Base-by-base conservation (phyloP, 2,329 filamentous ascomycete species). In the Ilyonectria robusta region DNA sequence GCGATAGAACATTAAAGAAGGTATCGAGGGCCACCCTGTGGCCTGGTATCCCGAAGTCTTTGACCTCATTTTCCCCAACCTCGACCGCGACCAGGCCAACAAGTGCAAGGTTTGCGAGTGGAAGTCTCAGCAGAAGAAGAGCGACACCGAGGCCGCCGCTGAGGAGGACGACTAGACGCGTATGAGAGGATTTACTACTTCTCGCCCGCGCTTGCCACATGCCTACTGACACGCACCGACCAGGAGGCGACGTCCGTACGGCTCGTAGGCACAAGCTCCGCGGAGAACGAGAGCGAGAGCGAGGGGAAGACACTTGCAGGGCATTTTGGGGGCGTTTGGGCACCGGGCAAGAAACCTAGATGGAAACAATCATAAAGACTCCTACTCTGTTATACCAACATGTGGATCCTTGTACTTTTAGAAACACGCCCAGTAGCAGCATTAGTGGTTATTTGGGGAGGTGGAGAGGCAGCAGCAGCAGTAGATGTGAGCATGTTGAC, bases 31-130 rank as follows among this genome's bases (percentile, higher is more conserved):
- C 76, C 93, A 92, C 73, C 92, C 96, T 0, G 95, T 95, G 19
- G 91, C 89, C 77, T 99, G 96, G 96, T 99, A 98, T 84, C 88
- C 88, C 7, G 94, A 99, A 72, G 94, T 99, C 57, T 98, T 98
- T 80, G 89, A 95, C 70, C 87, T 97, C 68, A 91, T 98, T 73
- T 99, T 99, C 85, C 91, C 93, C 42, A 85, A 92, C 70, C 81
- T 98, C 19, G 93, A 98, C 81, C 86, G 84, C 68, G 87, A 92
- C 47, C 83, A 89, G 67, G 94, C 92, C 68, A 96, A 93, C 80
- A 88, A 86, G 71, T 96, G 94, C 90, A 91, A 92, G 77, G 82
- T 86, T 53, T 83, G 82, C 76, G 85, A 87, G 72, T 83, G 81
- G 82, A 87, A 89, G 71, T 85, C 87, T 75, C 77, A 83, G 71